phyloP scores from a whole-genome alignment of 2,329 filamentous ascomycete species.

The Domatiomyces catenatus region DNA sequence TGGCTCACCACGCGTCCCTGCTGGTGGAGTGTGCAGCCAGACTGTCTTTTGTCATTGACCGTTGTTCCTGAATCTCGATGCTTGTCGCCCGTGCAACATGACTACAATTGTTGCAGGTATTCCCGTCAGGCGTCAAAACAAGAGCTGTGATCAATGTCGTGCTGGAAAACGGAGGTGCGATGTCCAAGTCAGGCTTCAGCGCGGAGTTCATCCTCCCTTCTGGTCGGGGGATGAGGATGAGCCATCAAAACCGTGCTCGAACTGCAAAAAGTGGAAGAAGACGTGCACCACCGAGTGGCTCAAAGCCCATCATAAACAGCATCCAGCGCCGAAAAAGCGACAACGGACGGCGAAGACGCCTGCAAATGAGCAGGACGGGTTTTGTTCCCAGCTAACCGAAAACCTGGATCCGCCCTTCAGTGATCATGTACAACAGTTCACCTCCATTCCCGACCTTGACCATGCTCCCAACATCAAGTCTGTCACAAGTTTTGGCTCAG shows the following conservation, averaged over 20 bases:
- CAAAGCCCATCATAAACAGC: constrained; percentile 12
- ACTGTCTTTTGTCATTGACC: background rate
- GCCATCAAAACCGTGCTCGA: constrained; percentile 22
- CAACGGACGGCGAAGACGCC: constrained; percentile 1
- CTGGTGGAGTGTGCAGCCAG: background rate
- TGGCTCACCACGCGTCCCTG: background rate
- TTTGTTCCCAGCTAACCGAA: background rate
- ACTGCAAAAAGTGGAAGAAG: constrained; percentile 26
- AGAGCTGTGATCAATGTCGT: constrained; percentile 33
- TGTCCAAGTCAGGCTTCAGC: constrained; percentile 19
- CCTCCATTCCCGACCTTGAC: background rate
- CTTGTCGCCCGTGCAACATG: background rate
- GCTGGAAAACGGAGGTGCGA: constrained; percentile 33
- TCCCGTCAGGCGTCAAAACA: constrained; percentile 24
- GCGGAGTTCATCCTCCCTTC: background rate
- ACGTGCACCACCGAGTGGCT: constrained; percentile 7
- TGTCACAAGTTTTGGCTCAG: background rate
- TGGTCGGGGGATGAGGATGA: constrained; percentile 2
- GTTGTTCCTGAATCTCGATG: background rate
- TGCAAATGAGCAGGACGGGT: background rate
- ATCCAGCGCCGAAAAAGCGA: background rate
- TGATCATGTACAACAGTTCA: constrained; percentile 2
- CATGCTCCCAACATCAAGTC: background rate
- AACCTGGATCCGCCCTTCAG: background rate
- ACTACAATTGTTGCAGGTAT: background rate